Percentiles rank a stretch among this genome's conserved stretches.
Conservation (phyloP, 2,329 filamentous ascomycete genomes). For the Alternaria sp. region DNA sequence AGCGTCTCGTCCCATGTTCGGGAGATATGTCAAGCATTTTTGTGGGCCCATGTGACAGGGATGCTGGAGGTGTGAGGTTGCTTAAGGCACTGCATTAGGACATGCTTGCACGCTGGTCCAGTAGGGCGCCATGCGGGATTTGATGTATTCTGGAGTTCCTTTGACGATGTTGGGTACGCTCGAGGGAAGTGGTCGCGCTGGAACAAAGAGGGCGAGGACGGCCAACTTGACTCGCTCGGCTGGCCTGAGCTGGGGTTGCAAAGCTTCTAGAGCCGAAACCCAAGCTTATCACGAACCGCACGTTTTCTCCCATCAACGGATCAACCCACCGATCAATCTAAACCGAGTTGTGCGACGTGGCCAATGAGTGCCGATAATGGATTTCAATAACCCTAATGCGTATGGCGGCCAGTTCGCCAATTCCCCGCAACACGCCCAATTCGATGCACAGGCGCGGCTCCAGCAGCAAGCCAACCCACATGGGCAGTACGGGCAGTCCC, state of each 20-base stretch:
- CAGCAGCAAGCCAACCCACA: constrained; percentile 40
- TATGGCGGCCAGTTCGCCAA: constrained; percentile 43
- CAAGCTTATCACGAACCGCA: constrained; percentile 43
- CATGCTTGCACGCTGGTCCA: constrained; percentile 12
- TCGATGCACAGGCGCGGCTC: constrained; percentile 45
- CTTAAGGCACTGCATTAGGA: constrained; percentile 15
- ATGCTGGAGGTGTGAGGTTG: constrained; percentile 19
- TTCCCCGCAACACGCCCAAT: constrained; percentile 43
- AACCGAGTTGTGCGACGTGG: constrained; percentile 47
- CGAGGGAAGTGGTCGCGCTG: not conserved
- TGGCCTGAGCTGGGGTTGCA: constrained; percentile 7
- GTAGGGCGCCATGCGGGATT: not conserved
- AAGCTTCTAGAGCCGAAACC: constrained; percentile 10
- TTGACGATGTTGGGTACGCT: not conserved
- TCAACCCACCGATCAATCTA: constrained; percentile 46
- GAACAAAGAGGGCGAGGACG: not conserved
- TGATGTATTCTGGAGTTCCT: not conserved
- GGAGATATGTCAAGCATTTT: constrained; percentile 25
- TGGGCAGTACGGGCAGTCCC: constrained; percentile 43
- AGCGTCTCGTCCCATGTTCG: constrained; percentile 17
- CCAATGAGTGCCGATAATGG: constrained; percentile 49
- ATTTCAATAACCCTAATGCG: constrained; percentile 48
- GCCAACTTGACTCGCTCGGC: constrained; percentile 17
- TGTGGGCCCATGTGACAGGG: constrained; percentile 22
- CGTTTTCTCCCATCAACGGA: constrained; percentile 31